These are phyloP conservation scores for Didymella pinodella DNA, from an alignment of 2,329 filamentous ascomycete species.

Conservation along the genomic window DNA sequence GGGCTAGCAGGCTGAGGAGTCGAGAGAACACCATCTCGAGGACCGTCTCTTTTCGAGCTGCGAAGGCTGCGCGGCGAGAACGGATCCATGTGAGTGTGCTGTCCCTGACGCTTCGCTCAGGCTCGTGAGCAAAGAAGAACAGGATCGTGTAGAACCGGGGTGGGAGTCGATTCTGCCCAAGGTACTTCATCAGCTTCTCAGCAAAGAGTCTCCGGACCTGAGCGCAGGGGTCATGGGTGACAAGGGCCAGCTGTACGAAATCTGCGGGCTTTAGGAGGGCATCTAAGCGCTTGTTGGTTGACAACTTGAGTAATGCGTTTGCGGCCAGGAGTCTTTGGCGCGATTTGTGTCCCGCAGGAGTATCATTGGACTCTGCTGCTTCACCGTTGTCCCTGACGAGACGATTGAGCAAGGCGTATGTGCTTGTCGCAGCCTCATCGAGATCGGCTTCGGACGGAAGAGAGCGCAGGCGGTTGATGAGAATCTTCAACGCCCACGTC, in stretches of 20 bases:
- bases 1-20: slow-evolving; percentile 85
- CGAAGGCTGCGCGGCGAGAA: slow-evolving; percentile 75
- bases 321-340: slow-evolving; percentile 84
- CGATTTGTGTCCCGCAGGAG: slow-evolving; percentile 78
- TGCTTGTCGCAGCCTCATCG: slow-evolving; percentile 64
- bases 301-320: slow-evolving; percentile 82
- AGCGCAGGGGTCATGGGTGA: slow-evolving; percentile 78
- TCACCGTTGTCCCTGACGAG: slow-evolving; percentile 81
- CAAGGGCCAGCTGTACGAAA: slow-evolving; percentile 82
- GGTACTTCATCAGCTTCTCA: slow-evolving; percentile 87
- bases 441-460: slow-evolving; percentile 56
- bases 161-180: slow-evolving; percentile 74
- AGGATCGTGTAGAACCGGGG: slow-evolving; percentile 86
- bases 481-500: slow-evolving; percentile 79
- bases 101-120: slow-evolving; percentile 73
- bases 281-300: slow-evolving; percentile 77
- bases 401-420: slow-evolving; percentile 81
- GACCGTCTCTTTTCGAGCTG: slow-evolving; percentile 62
- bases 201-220: slow-evolving; percentile 82
- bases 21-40: slow-evolving; percentile 85
- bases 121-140: slow-evolving; percentile 92
- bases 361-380: slow-evolving; percentile 73
- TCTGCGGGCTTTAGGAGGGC: slow-evolving; percentile 73
- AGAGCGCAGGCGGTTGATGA: slow-evolving; percentile 84
- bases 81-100: slow-evolving; percentile 88